Evolutionary conservation across 1,284 basidiomycete genomes (phyloP), one percentile per base, ranked within the genome.

Genomic region (Gastroboletus turbinatus): DNA sequence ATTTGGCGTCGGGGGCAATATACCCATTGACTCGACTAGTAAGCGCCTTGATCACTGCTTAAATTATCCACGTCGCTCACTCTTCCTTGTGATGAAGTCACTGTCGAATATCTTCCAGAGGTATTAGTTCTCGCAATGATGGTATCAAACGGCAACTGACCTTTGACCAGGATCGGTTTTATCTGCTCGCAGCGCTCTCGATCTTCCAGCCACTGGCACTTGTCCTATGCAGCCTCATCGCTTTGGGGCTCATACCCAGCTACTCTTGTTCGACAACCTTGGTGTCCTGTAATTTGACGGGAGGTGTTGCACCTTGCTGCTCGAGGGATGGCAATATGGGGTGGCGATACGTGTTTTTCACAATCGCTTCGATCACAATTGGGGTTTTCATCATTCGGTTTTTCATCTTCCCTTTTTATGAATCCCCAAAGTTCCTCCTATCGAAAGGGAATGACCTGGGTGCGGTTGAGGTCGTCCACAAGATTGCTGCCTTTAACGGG

Each of bases 341-440:
- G 9, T 63, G 62, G 62, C 55, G 61, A 39, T 63, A 63, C 27
- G 4, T 63, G 3, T 36, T 60, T 23, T 63, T 65, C 46, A 44
- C 61, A 1, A 5, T 50, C 7, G 46, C 38, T 17, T 42, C 55
- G 2, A 53, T 65, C 17, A 65, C 63, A 1, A 40, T 63, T 8
- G 40, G 35, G 3, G 30, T 19, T 16, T 60, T 63, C 27, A 27
- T 65, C 63, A 1, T 60, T 23, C 60, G 63, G n/a, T 53, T 47
- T 19, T 65, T 63, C 36, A 33, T 65, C 4, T 63, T 63, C n/a
- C 60, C 57, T 0, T 63, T 65, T 32, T 9, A 63, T 13, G 63
- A 65, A 54, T 58, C 63, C 0, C 62, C 62, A 1, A 57, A 42
- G 19, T 63, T 60, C 36, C 58, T 65, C 2, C 19, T 65, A 16